Conservation (phyloP, 768 basidiomycete genomes). For the Leccinum aurantiacum region DNA sequence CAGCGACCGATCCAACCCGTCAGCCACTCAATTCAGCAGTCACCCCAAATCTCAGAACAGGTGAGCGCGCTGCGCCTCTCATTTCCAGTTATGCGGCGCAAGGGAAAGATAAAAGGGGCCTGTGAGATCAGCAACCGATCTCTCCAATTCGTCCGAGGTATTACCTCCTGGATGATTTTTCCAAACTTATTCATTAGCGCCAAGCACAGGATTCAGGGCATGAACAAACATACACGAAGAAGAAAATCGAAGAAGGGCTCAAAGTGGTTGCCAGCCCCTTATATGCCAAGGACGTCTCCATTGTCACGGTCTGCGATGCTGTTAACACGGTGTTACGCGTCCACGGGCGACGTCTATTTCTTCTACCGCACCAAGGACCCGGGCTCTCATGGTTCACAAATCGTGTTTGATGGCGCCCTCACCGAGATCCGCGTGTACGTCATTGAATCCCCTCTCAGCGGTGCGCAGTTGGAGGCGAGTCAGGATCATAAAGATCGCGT, state of each 20-base stretch:
- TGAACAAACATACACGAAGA: constrained; percentile 7
- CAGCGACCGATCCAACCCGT: too few species aligned
- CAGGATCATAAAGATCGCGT: constrained; percentile 5
- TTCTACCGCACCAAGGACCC: constrained; percentile 8
- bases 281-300: constrained; percentile 3
- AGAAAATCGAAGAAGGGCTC: constrained; percentile 1
- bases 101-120: not conserved
- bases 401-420: constrained; percentile 49
- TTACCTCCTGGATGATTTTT: not conserved
- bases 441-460: constrained; percentile 42
- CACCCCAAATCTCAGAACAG: not conserved
- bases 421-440: constrained; percentile 64
- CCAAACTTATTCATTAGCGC: not conserved
- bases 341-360: constrained; percentile 12
- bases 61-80: not conserved
- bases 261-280: constrained; percentile 3
- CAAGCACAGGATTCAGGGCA: not conserved
- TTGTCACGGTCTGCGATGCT: constrained; percentile 9
- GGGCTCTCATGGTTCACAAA: not conserved
- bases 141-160: not conserved
- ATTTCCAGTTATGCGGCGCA: not conserved
- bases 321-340: constrained; percentile 6
- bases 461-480: not conserved
- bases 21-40: not conserved
- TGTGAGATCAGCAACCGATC: not conserved